Base-by-base conservation (phyloP, 1,284 basidiomycete species). In the Ceratobasidium sp. region DNA sequence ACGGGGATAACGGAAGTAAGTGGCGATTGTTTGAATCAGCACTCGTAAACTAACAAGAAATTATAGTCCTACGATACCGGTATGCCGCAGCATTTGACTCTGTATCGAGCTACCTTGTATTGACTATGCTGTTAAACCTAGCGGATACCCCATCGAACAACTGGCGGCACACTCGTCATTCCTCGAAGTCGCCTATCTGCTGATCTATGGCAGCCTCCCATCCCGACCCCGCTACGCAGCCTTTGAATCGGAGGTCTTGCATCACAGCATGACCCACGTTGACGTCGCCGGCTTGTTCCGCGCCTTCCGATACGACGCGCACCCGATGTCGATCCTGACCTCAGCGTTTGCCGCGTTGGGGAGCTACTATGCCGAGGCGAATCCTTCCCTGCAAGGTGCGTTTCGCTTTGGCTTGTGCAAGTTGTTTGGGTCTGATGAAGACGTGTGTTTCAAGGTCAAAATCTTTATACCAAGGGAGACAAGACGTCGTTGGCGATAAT, bases 141-240 rank as follows among this genome's bases (percentile, higher is more conserved):
- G 94, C 85, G 95, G 95, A n/a, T 96, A 95, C 83, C 95, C 95
- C 10, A 96, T 97, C 80, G 95, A 97, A 83, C 92, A 96, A 83
- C 90, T 97, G 35, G 94, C 95, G 0, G 85, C 90, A 60, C 88
- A 91, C 77, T 94, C 92, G 0, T 90, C 88, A 1, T 96, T 95
- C 86, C 88, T 96, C 46, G 95, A 97, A 83, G 89, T 90, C 20
- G 90, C 93, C 8, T 96, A 96, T 83, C 89, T 96, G n/a, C 90
- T 96, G 82, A 92, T 96, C 48, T 96, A 96, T 81, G 95, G 95
- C 27, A 87, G 90, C 18, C 87, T 96, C n/a, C 95, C 95, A 0
- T 88, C 89, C n/a, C 85, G 84, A 65, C 77, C 82, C 2, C 93
- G 96, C 81, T 90, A 88, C 81, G 83, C 86, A 35, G 83, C 88